Conservation (phyloP, 805 yeast species). For the Saccharomycopsis javanensis region DNA sequence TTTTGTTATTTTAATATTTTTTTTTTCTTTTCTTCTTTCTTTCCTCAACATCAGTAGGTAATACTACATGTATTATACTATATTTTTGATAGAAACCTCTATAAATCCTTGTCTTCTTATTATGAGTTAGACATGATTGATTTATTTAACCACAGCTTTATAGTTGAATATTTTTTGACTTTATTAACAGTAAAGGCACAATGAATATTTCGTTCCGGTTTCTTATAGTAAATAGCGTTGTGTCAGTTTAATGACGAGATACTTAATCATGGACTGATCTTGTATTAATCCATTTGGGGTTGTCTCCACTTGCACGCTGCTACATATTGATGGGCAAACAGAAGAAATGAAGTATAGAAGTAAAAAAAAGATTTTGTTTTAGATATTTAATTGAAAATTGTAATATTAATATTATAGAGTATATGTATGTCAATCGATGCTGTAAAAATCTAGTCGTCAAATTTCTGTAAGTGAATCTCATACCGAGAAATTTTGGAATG, state of each 20-base stretch:
- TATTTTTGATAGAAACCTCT: conserved; percentile 18
- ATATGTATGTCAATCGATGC: no score
- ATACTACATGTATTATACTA: conserved; percentile 20
- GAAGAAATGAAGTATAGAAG: no score
- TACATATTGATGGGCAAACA: conserved; percentile 11
- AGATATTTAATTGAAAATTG: no score
- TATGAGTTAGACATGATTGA: conserved; percentile 13
- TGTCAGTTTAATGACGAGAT: conserved; percentile 12
- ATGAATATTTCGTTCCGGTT: conserved; percentile 21
- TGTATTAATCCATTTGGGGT: neutral
- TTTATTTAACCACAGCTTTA: conserved; percentile 20
- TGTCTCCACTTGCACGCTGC: conserved; percentile 15
- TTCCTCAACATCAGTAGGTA: conserved; percentile 21
- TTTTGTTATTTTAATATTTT: neutral
- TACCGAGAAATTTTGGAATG: no score
- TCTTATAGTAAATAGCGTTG: conserved; percentile 18
- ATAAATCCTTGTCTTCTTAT: conserved; percentile 14
- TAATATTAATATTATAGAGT: no score
- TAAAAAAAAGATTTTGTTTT: no score
- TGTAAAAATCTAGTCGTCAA: no score
- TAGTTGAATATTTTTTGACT: conserved; percentile 21
- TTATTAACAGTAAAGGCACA: conserved; percentile 21
- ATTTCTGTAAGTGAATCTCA: no score
- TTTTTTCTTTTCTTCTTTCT: conserved; percentile 4
- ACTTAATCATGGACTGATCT: neutral